Evolutionary conservation across 371 early-diverging fungal species (phyloP).

Genomic region (Phascolomyces articulosus): DNA sequence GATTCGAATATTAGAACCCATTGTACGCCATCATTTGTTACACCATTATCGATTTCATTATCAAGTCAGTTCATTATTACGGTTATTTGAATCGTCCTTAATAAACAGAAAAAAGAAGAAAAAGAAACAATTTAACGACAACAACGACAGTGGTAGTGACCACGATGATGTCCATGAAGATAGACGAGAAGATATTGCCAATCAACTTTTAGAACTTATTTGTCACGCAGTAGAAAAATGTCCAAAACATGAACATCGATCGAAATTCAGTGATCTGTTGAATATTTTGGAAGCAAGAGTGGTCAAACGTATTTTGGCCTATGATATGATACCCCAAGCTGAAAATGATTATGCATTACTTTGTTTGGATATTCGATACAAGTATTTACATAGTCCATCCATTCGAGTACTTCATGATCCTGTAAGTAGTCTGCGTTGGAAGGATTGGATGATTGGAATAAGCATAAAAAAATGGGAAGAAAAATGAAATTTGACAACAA

Average conservation of each 20-base stretch:
- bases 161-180: constrained; percentile 15
- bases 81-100: constrained; percentile 29
- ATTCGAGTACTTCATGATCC: constrained; percentile 53
- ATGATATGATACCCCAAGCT: constrained; percentile 19
- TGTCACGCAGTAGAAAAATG: constrained; percentile 28
- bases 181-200: constrained; percentile 24
- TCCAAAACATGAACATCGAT: constrained; percentile 36
- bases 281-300: constrained; percentile 41
- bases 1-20: constrained; percentile 9
- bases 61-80: constrained; percentile 22
- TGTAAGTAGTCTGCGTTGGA: constrained; percentile 27
- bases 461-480: no score
- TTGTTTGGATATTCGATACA: constrained; percentile 37
- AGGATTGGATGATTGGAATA: neutral
- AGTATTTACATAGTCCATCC: constrained; percentile 43
- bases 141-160: no score
- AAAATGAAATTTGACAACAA: neutral
- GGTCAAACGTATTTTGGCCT: constrained; percentile 27
- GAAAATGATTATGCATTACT: constrained; percentile 45
- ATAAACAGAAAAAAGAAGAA: no score
- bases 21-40: constrained; percentile 25
- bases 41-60: constrained; percentile 39
- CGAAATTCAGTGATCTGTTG: constrained; percentile 36
- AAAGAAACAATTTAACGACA: no score
- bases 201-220: constrained; percentile 29